These are phyloP conservation scores for Penicillium sp. DNA, from an alignment of 2,329 filamentous ascomycete species.

Conservation along the genomic window DNA sequence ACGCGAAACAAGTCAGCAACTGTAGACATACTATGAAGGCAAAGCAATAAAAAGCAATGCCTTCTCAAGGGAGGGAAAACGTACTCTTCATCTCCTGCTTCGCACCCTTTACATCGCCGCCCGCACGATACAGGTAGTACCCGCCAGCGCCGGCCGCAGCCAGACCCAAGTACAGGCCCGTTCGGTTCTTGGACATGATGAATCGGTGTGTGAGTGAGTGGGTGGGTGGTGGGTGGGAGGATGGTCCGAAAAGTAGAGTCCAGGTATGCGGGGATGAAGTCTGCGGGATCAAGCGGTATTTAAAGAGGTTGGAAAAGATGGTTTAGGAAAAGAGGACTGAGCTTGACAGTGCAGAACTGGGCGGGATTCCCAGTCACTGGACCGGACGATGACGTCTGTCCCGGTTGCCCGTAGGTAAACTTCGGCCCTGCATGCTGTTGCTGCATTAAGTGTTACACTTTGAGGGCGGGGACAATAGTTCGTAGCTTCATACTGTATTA, in stretches of 20 bases:
- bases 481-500: background rate
- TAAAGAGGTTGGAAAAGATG: background rate
- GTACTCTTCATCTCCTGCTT: constrained; percentile 84
- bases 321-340: background rate
- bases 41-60: too few species aligned
- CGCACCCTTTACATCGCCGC: constrained; percentile 79
- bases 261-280: background rate
- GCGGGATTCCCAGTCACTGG: constrained; percentile 14
- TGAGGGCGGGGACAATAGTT: background rate
- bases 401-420: constrained; percentile 4
- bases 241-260: background rate
- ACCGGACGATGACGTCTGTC: constrained; percentile 28
- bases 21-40: too few species aligned
- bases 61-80: constrained; percentile 35
- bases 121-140: constrained; percentile 90
- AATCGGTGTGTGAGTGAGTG: background rate
- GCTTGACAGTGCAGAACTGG: background rate
- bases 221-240: background rate
- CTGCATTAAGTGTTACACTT: background rate
- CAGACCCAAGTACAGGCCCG: constrained; percentile 51
- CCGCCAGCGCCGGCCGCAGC: constrained; percentile 70
- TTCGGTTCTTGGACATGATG: constrained; percentile 43
- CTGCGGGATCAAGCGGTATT: background rate
- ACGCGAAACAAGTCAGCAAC: background rate
- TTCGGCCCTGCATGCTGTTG: background rate